Evolutionary conservation across 768 basidiomycete genomes (phyloP), one percentile per base, ranked within the genome.

Genomic region (Psilocybe cyanescens): DNA sequence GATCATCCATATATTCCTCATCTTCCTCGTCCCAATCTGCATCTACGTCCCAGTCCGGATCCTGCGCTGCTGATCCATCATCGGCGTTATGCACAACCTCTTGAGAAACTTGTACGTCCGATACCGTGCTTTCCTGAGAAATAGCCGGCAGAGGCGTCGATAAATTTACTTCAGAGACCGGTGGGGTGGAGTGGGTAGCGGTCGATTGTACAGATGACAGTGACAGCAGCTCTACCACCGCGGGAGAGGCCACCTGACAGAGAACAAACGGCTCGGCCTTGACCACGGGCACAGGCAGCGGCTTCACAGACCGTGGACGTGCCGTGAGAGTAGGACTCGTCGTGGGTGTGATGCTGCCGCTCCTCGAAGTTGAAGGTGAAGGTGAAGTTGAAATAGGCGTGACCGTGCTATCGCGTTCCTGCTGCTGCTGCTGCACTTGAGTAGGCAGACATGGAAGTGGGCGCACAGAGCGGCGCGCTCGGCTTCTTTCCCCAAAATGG

Each of bases 201-300:
- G 24, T 24, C 24, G 24, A 24, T 24, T 24, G 24, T 24, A 24
- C 24, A 24, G 24, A 24, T 24, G 24, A 24, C 24, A 24, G 24
- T 24, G 24, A 24, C 24, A 24, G 24, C 24, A 24, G 24, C 24
- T 35, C 33, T 35, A 35, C 33, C 33, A 7, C 33, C 33, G 33
- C 33, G 33, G 24, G 24, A 24, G 24, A 24, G 24, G 24, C 24
- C 24, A 24, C 24, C 24, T 24, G 24, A 24, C 24, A 2, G 24
- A 35, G 33, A 7, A 35, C 33, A 11, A 35, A 35, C 33, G 33
- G 33, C 33, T 35, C 33, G 6, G 17, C 31, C 8, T 37, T 14
- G 14, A 3, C 4, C 28, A 50, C 48, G 19, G 59, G 52, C 39
- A 63, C 37, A 56, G 60, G 60, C 39, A 61, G n/a, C 11, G 60